phyloP scores from a whole-genome alignment of 1,139 yeast genomes.

The Geotrichum fermentans region DNA sequence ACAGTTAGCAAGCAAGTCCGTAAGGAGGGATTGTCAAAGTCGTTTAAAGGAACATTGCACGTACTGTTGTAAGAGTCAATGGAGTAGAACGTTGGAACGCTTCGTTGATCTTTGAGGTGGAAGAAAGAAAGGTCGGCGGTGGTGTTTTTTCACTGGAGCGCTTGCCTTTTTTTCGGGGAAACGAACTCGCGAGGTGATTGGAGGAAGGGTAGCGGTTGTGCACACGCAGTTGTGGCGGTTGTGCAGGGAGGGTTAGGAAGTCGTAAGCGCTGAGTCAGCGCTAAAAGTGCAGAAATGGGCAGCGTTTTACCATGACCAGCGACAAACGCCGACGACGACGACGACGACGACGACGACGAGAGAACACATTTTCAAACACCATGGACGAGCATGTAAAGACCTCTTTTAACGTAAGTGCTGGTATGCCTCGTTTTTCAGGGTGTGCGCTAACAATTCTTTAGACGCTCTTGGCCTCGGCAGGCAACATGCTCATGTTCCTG shows the following conservation, averaged over 20 bases:
- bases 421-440: not conserved
- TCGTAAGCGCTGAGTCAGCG: not conserved
- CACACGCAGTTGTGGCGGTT: constrained; percentile 3
- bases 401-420: constrained; percentile 5
- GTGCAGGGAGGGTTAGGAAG: constrained; percentile 3
- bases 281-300: not conserved
- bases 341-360: no score
- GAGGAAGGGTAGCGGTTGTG: constrained; percentile 2
- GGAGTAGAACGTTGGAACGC: not conserved
- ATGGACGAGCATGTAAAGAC: constrained; percentile 10
- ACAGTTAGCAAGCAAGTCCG: not conserved
- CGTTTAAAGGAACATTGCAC: not conserved
- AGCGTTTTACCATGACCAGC: not conserved
- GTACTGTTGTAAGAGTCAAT: constrained; percentile 6
- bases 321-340: no score
- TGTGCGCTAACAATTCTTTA: not conserved
- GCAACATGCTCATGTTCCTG: constrained; percentile 16
- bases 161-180: constrained; percentile 1
- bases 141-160: not conserved
- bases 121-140: constrained; percentile 4
- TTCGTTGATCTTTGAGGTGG: not conserved
- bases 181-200: constrained; percentile 9
- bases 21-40: not conserved
- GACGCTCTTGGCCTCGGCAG: constrained; percentile 14
- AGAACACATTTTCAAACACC: not conserved